Conservation (phyloP, 176 grass and related monocot genomes). For the Phragmites australis region DNA sequence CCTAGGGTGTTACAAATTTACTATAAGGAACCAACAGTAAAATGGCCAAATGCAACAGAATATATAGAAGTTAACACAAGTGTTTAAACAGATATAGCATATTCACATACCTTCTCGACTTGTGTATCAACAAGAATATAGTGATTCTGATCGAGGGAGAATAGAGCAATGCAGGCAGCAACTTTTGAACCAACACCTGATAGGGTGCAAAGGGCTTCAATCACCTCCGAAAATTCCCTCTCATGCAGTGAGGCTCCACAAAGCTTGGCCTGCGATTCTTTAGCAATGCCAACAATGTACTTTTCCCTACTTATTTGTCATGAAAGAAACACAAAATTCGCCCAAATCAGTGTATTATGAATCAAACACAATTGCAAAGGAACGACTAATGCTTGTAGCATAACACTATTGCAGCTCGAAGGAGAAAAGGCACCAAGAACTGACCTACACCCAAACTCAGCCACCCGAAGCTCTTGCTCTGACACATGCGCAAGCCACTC, state of each 20-base stretch:
- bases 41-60: background rate
- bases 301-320: slow-evolving; percentile 65
- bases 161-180: slow-evolving; percentile 88
- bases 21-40: background rate
- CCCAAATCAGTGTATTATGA: slow-evolving; percentile 3
- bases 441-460: slow-evolving; percentile 90
- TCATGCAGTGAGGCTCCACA: slow-evolving; percentile 66
- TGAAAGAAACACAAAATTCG: background rate
- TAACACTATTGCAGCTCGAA: background rate
- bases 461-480: slow-evolving; percentile 83
- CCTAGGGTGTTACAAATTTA: too few relatives aligned
- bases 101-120: slow-evolving; percentile 71
- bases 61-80: background rate
- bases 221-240: slow-evolving; percentile 62
- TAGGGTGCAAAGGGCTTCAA: slow-evolving; percentile 86
- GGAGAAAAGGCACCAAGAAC: slow-evolving; percentile 26
- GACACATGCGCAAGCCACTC: slow-evolving; percentile 62
- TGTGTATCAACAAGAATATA: slow-evolving; percentile 93
- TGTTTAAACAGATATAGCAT: slow-evolving; percentile 13
- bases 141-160: slow-evolving; percentile 95
- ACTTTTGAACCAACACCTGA: slow-evolving; percentile 94
- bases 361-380: too few relatives aligned
- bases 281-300: slow-evolving; percentile 79
- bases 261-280: slow-evolving; percentile 62
- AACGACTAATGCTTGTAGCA: background rate